Evolutionary conservation across 73 alveolate species (phyloP).

Genomic region (Loxodes magnus): DNA sequence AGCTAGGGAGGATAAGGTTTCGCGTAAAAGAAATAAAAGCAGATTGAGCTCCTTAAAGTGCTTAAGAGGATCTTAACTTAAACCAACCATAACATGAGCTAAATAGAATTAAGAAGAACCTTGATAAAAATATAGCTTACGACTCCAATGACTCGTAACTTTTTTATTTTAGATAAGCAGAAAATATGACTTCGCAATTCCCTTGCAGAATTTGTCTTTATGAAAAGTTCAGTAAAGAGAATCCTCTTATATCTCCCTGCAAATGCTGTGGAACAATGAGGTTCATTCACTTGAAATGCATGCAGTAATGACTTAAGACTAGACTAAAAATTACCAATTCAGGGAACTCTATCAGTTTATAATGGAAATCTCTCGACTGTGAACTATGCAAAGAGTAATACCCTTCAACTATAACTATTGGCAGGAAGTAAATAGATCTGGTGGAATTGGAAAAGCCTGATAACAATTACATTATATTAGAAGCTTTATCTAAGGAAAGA

Average conservation of each 20-base stretch:
- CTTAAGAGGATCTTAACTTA: no score
- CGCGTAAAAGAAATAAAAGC: no score
- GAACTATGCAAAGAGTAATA: conserved; percentile 15
- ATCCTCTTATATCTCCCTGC: conserved; percentile 78
- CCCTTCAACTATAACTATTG: conserved; percentile 4
- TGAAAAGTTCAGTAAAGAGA: conserved; percentile 48
- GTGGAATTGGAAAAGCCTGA: not conserved
- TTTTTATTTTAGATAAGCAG: not conserved
- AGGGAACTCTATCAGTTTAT: not conserved
- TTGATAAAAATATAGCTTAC: no score
- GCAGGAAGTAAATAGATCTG: not conserved
- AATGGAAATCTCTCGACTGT: conserved; percentile 13
- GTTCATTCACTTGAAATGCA: conserved; percentile 66
- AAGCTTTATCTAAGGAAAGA: conserved; percentile 7
- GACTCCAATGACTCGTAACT: no score
- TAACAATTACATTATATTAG: conserved; percentile 12
- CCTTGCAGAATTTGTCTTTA: conserved; percentile 68
- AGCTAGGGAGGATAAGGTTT: no score
- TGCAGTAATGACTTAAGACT: conserved; percentile 71
- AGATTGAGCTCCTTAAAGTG: no score
- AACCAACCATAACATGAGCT: no score
- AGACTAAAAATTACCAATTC: conserved; percentile 15
- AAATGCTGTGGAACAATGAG: conserved; percentile 79
- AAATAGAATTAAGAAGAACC: no score
- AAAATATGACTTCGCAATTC: not conserved